Percentiles rank a stretch among this genome's conserved stretches.
These are phyloP conservation scores for Hypocreales sp. DNA, from an alignment of 2,329 filamentous ascomycete genomes.

Conservation along the genomic window DNA sequence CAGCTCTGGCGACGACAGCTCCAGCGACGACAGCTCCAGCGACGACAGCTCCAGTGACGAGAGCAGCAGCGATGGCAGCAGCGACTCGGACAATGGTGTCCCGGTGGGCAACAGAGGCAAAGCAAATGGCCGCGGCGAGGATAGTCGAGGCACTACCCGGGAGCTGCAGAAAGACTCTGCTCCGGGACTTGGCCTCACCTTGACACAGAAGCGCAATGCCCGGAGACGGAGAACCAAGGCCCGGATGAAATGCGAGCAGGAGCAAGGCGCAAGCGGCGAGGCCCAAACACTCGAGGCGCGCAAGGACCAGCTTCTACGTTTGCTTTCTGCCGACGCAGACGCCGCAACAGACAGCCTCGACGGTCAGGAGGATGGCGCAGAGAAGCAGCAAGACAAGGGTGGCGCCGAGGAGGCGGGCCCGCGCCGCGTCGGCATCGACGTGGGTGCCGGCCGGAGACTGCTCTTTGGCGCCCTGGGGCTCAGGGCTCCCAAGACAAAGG, in stretches of 20 bases:
- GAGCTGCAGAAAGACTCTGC: no score
- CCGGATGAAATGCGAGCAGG: no score
- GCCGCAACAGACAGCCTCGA: no score
- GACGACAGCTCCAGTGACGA: neutral
- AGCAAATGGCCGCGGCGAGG: no score
- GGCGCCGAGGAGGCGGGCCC: neutral
- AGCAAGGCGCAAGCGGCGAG: no score
- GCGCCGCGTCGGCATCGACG: constrained; percentile 13
- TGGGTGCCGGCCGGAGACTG: constrained; percentile 50
- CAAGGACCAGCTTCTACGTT: constrained; percentile 24
- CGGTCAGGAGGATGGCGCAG: no score
- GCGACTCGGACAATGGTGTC: neutral
- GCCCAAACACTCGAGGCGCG: constrained; percentile 15
- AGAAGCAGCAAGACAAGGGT: constrained; percentile 1
- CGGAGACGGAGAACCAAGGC: constrained; percentile 25
- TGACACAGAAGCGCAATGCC: constrained; percentile 36
- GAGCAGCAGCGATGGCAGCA: neutral
- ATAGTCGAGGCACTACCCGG: no score
- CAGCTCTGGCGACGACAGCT: constrained; percentile 6
- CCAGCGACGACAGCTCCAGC: neutral
- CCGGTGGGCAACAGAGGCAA: no score
- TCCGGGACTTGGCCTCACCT: constrained; percentile 20
- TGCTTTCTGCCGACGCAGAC: no score
- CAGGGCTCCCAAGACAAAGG: constrained; percentile 50
- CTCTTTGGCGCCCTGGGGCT: constrained; percentile 60